Evolutionary conservation across 1,139 yeast species (phyloP), one percentile per base, ranked within the genome.

Genomic region (Geotrichum histeridarum): DNA sequence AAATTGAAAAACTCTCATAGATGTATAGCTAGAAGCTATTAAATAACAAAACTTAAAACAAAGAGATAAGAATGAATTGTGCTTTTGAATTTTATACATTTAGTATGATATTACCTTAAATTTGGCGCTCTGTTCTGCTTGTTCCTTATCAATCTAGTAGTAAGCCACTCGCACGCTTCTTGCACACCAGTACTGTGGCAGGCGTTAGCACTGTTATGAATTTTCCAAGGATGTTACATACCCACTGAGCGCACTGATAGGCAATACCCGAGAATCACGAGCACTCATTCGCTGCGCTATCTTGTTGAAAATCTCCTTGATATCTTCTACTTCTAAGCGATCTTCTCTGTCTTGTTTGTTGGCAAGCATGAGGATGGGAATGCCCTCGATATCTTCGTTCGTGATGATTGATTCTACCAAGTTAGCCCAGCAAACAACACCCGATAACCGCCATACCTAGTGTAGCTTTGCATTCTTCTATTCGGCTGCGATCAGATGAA

Each of bases 271-370:
- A 61, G 90, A 83, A 67, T 93, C 98, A 37, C 96, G 80, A 0
- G 98, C 98, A 63, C 88, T 88, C 66, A 93, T 73, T 64, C 84
- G 80, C 76, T 86, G 80, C 57, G 97, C 85, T 66, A 86, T 79
- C 69, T 83, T 75, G 75, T 91, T 81, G 77, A 93, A 77, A 64
- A 91, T 70, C 78, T 94, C 77, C 77, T 91, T 82, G 68, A 93
- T 77, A 72, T 86, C 82, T 73, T 81, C 80, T 62, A 84, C 82
- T 64, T 83, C 96, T 72, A 91, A 75, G 62, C 89, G 86, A 52
- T 84, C 90, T 48, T 88, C 90, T 55, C 86, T 75, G 70, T 93
- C 99, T 73, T 90, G 97, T 69, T 93, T 93, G 70, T 93, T 93
- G 8, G 97, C 98, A 67, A 93, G 76, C 96, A 93, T 90, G 53